Base-by-base conservation (phyloP, 164 flowering plant species). In the Kalanchoe fedtschenkoi region DNA sequence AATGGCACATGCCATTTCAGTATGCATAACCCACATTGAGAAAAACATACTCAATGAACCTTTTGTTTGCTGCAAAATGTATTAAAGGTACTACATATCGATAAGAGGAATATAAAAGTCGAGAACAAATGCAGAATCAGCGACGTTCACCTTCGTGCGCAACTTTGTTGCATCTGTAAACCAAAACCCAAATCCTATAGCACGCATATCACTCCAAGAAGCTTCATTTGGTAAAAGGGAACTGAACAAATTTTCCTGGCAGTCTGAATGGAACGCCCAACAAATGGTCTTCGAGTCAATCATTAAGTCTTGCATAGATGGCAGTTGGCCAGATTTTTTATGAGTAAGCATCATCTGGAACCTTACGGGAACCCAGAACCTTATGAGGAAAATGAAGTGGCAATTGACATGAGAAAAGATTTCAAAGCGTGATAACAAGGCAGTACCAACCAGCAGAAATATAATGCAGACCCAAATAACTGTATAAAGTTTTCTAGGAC, bases 231-330 rank as follows among this genome's bases (percentile, higher is more conserved):
- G 74, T 34, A 87, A 68, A 58, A 87, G 43, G 68, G 84, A 76
- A 70, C 60, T 71, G 61, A 81, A 76, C 69, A 95, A 74, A 69
- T 67, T 82, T 59, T 82, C 93, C 66, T 87, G 97, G 69, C 93
- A 87, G 66, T 91, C 99, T 67, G 99, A 95, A 66, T 91, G 97
- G 68, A 82, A 86, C 54, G 96, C 99, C 97, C 96, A 95, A 28
- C 70, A 87, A 70, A 89, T 81, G 65, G 75, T 62, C 41, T 68
- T 66, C 32, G 96, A 83, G 69, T 81, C 81, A 74, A 82, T 73
- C 63, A 66, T 76, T 77, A 84, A 70, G 71, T 91, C 93, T 37
- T 76, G 80, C 10, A 54, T 46, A 39, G 75, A 58, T 54, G 86
- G 76, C 61, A 63, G 10, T 73, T 75, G 75, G 61, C 83, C 83